Evolutionary conservation across 116 monocot genomes (phyloP).

Genomic region (Cymodocea nodosa): DNA sequence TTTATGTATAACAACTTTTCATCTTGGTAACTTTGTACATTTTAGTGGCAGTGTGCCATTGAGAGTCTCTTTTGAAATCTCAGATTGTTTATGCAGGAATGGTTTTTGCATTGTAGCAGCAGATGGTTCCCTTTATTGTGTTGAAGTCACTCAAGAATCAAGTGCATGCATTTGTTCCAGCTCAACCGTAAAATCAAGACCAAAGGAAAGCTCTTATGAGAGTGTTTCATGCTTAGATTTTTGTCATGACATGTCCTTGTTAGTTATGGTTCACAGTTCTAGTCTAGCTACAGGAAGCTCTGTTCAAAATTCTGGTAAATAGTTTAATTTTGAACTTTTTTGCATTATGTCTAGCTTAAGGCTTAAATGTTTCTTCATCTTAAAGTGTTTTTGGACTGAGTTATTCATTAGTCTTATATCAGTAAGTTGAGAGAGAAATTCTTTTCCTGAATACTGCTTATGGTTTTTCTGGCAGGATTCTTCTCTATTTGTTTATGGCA

Average conservation of each 20-base stretch:
- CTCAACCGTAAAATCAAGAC: constrained; percentile 13
- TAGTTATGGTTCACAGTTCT: constrained; percentile 39
- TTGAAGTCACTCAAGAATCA: constrained; percentile 38
- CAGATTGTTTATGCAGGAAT: constrained; percentile 25
- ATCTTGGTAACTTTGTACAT: not conserved
- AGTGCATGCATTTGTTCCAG: constrained; percentile 10
- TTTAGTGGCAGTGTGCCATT: not conserved
- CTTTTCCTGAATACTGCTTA: not conserved
- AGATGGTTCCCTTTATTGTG: constrained; percentile 52
- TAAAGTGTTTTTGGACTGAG: not conserved
- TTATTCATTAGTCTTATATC: not conserved
- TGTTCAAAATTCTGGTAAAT: constrained; percentile 25
- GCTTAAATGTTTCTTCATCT: not conserved
- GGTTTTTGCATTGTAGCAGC: constrained; percentile 46
- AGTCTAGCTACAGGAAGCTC: constrained; percentile 15
- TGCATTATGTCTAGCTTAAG: not conserved
- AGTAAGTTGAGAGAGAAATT: not conserved
- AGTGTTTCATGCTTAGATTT: constrained; percentile 61
- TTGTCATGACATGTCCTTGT: constrained; percentile 39
- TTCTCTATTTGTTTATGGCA: constrained; percentile 42
- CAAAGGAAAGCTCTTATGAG: constrained; percentile 19
- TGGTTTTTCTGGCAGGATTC: constrained; percentile 35
- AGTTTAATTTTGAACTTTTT: not conserved
- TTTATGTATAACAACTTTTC: not conserved
- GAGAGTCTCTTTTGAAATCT: not conserved